Evolutionary conservation across 345 rosid genomes (phyloP).

Genomic region (Melaleuca quinquenervia): DNA sequence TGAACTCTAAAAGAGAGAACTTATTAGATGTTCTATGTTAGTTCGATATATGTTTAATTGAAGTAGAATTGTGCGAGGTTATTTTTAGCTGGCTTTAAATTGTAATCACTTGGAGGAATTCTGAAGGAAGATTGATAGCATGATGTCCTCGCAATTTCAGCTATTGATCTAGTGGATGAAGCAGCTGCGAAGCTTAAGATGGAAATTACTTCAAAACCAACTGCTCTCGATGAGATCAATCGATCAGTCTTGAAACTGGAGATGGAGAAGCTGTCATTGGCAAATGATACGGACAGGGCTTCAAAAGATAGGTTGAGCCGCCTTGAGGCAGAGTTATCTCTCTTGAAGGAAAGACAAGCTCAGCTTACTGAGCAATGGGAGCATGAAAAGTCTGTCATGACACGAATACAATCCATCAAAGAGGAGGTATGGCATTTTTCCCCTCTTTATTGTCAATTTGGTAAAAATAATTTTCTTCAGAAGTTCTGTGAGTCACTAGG

Average conservation of each 20-base stretch:
- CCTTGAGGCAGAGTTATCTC: constrained; percentile 67
- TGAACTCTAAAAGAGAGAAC: background rate
- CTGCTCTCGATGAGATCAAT: constrained; percentile 93
- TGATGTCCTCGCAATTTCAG: constrained; percentile 21
- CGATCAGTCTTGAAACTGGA: constrained; percentile 88
- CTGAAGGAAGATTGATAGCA: background rate
- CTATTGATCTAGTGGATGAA: constrained; percentile 98
- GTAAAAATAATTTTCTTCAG: background rate
- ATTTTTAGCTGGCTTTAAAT: background rate
- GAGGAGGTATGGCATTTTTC: constrained; percentile 50
- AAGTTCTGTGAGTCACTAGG: background rate
- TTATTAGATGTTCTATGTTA: background rate
- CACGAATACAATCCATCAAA: constrained; percentile 84
- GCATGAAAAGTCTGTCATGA: constrained; percentile 97
- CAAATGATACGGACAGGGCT: constrained; percentile 88
- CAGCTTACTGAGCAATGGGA: constrained; percentile 94
- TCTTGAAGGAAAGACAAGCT: constrained; percentile 72
- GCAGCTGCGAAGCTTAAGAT: constrained; percentile 98
- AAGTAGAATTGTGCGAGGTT: background rate
- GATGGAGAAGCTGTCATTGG: constrained; percentile 96
- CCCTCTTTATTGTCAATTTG: background rate
- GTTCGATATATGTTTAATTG: background rate
- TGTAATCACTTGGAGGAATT: background rate
- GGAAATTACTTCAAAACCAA: constrained; percentile 99
- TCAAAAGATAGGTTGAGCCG: constrained; percentile 83